Conservation (phyloP, 768 basidiomycete species). For the Termitomyces sp. region DNA sequence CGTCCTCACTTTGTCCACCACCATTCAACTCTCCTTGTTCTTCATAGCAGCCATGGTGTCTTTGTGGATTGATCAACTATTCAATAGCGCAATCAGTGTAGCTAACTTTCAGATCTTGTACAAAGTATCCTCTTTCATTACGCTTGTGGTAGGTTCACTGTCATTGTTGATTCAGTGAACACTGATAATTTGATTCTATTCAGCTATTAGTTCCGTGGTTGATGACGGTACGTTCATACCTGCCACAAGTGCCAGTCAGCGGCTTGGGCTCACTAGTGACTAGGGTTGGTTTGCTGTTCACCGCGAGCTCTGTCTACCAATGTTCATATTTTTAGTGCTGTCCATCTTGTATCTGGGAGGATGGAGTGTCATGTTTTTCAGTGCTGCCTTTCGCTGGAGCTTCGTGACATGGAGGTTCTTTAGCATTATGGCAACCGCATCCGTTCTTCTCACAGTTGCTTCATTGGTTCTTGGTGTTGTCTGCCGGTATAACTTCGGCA, state of each 20-base stretch:
- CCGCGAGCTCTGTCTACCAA: slow-evolving; percentile 55
- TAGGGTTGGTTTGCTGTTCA: slow-evolving; percentile 79
- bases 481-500: slow-evolving; percentile 75
- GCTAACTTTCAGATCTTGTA: slow-evolving; percentile 45
- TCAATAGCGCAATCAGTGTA: slow-evolving; percentile 61
- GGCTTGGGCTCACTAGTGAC: neutral
- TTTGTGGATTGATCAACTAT: slow-evolving; percentile 76
- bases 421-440: slow-evolving; percentile 53
- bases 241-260: neutral
- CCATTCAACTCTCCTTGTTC: slow-evolving; percentile 74
- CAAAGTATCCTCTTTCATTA: slow-evolving; percentile 50
- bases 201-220: slow-evolving; percentile 73
- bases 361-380: slow-evolving; percentile 73
- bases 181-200: slow-evolving; percentile 7
- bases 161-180: neutral
- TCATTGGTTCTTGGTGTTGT: slow-evolving; percentile 60
- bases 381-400: slow-evolving; percentile 72
- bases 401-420: slow-evolving; percentile 76
- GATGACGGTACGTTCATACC: slow-evolving; percentile 37
- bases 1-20: slow-evolving; percentile 65
- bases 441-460: slow-evolving; percentile 52
- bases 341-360: slow-evolving; percentile 60
- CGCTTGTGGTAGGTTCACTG: slow-evolving; percentile 52
- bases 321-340: slow-evolving; percentile 60
- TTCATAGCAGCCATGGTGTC: slow-evolving; percentile 69